Evolutionary conservation across 1,284 basidiomycete genomes (phyloP).

Genomic region (Filobasidium uniguttulatum): DNA sequence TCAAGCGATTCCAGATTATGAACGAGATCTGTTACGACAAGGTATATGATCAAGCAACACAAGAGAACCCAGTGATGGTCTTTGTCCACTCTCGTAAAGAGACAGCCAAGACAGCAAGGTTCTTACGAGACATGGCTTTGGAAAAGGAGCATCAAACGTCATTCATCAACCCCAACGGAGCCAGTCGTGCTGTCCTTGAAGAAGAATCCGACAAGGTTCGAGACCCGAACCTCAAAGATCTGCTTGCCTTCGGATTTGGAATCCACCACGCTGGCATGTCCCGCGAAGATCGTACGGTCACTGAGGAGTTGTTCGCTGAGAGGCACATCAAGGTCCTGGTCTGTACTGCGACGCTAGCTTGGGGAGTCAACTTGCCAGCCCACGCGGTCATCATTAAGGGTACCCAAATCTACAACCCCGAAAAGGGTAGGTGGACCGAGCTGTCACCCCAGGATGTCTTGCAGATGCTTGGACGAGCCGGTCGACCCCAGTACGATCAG

Average conservation of each 20-base stretch:
- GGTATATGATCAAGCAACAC: constrained; percentile 71
- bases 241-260: constrained; percentile 91
- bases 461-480: constrained; percentile 97
- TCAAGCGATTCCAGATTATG: constrained; percentile 94
- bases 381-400: constrained; percentile 99
- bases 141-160: constrained; percentile 92
- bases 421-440: constrained; percentile 96
- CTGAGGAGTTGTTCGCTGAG: constrained; percentile 89
- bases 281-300: constrained; percentile 79
- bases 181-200: constrained; percentile 71
- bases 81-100: constrained; percentile 98
- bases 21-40: constrained; percentile 99
- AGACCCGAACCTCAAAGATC: constrained; percentile 71
- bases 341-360: constrained; percentile 94
- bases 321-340: constrained; percentile 89
- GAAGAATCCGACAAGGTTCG: constrained; percentile 73
- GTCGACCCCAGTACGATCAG: constrained; percentile 94
- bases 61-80: constrained; percentile 67
- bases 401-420: constrained; percentile 97
- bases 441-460: constrained; percentile 91
- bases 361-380: constrained; percentile 98
- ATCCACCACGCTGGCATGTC: constrained; percentile 99
- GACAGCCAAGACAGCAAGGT: constrained; percentile 92
- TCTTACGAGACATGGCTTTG: constrained; percentile 85
- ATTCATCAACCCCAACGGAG: constrained; percentile 83